phyloP scores from a whole-genome alignment of 768 basidiomycete species.

The Russula compacta region DNA sequence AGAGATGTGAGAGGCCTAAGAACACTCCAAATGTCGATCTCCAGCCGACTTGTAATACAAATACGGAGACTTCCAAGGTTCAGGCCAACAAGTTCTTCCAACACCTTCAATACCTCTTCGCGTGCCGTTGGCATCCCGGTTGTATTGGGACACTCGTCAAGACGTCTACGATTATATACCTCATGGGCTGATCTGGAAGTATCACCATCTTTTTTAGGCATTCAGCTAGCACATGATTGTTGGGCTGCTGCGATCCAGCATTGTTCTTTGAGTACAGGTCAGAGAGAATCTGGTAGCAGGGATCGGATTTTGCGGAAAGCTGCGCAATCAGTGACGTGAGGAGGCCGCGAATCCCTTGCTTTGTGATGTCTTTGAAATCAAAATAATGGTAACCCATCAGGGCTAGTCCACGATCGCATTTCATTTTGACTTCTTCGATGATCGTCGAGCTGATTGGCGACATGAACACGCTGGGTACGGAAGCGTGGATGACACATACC shows the following conservation, averaged over 20 bases:
- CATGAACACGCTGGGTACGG: neutral
- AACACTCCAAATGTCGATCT: neutral
- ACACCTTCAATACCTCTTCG: neutral
- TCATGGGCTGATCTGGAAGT: neutral
- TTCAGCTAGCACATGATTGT: neutral
- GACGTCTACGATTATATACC: neutral
- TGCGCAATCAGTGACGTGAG: neutral
- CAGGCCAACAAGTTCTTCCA: neutral
- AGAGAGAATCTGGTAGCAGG: neutral
- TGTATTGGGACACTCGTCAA: constrained; percentile 3
- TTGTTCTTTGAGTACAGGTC: neutral
- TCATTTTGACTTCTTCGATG: neutral
- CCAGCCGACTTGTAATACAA: neutral
- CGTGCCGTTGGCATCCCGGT: neutral
- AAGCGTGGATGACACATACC: neutral
- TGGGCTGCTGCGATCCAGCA: neutral
- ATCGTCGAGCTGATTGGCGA: neutral
- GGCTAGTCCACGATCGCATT: neutral
- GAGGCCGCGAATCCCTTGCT: neutral
- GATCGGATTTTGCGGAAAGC: neutral
- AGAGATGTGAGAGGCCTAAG: neutral
- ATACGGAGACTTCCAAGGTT: neutral
- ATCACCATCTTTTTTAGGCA: neutral
- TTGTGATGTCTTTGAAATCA: neutral
- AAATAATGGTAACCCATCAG: neutral